Percentiles rank a stretch among this genome's conserved stretches.
Evolutionary conservation across 192 early-diverging fungal genomes (phyloP).

Genomic region (Oehlia diaphana): DNA sequence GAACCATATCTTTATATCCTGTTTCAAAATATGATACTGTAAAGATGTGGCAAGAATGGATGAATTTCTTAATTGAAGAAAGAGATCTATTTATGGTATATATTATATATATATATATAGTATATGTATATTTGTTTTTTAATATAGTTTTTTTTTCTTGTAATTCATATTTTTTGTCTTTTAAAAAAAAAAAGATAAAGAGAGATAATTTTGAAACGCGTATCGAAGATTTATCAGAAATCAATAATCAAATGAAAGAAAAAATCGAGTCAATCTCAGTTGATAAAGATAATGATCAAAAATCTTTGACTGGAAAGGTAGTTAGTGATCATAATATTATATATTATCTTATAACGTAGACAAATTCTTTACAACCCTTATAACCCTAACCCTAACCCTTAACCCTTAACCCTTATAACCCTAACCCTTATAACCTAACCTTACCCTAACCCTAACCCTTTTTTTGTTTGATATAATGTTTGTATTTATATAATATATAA

Average conservation of each 20-base stretch:
- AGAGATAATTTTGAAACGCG: background rate
- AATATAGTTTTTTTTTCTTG: no score
- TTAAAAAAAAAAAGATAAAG: background rate
- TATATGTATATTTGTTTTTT: no score
- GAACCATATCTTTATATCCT: background rate
- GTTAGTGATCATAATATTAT: no score
- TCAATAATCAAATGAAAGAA: background rate
- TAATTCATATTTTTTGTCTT: no score
- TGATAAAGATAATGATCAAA: background rate
- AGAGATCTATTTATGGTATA: background rate
- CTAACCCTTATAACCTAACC: no score
- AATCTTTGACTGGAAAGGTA: background rate
- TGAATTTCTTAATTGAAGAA: conserved; percentile 11
- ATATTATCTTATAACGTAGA: no score
- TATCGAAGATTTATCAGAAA: background rate
- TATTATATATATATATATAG: background rate
- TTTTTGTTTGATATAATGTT: no score
- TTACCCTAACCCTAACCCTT: no score
- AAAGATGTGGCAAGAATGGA: conserved; percentile 12
- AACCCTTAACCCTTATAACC: no score
- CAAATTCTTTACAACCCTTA: no score
- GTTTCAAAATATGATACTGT: background rate
- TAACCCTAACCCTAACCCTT: no score
- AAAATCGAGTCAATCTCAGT: background rate
- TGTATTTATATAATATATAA: background rate